These are phyloP conservation scores for Phialophora verrucosa DNA, from an alignment of 2,329 filamentous ascomycete genomes.

Conservation along the genomic window DNA sequence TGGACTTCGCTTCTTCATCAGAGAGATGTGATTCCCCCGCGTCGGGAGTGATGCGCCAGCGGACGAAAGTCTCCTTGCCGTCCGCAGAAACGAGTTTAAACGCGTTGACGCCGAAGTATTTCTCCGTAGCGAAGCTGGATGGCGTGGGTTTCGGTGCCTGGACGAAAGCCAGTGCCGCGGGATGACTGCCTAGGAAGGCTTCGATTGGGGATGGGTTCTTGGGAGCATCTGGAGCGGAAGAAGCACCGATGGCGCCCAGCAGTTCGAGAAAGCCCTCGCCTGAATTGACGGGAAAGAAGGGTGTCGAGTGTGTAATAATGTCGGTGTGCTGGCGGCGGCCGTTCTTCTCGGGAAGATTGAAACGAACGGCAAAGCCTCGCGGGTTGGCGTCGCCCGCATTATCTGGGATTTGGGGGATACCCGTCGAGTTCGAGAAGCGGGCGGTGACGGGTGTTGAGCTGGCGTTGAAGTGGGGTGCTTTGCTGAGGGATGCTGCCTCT, in stretches of 20 bases:
- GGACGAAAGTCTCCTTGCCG: slow-evolving; percentile 54
- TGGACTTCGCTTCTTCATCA: slow-evolving; percentile 47
- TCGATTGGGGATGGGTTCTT: slow-evolving; percentile 32
- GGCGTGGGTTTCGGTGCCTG: slow-evolving; percentile 58
- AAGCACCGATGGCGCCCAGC: slow-evolving; percentile 50
- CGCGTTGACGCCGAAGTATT: slow-evolving; percentile 50
- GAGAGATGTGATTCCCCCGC: slow-evolving; percentile 50
- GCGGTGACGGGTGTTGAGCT: slow-evolving; percentile 54
- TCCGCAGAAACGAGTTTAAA: slow-evolving; percentile 46
- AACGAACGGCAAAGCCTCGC: slow-evolving; percentile 57
- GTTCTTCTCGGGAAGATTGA: slow-evolving; percentile 48
- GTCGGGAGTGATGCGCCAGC: slow-evolving; percentile 58
- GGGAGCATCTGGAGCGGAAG: slow-evolving; percentile 39
- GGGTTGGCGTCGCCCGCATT: slow-evolving; percentile 56
- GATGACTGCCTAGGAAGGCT: slow-evolving; percentile 53
- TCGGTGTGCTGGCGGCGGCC: slow-evolving; percentile 60
- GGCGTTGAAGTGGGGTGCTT: slow-evolving; percentile 56
- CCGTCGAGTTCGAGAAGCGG: slow-evolving; percentile 61
- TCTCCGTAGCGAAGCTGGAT: slow-evolving; percentile 55
- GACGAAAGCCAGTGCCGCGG: slow-evolving; percentile 57
- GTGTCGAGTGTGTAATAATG: slow-evolving; percentile 60
- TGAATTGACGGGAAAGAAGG: slow-evolving; percentile 59
- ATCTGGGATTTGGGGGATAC: slow-evolving; percentile 58
- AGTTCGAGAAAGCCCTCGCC: slow-evolving; percentile 61
- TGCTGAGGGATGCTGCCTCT: slow-evolving; percentile 52